Evolutionary conservation across 116 monocot genomes (phyloP).

Genomic region (Dioscorea cayenensis): DNA sequence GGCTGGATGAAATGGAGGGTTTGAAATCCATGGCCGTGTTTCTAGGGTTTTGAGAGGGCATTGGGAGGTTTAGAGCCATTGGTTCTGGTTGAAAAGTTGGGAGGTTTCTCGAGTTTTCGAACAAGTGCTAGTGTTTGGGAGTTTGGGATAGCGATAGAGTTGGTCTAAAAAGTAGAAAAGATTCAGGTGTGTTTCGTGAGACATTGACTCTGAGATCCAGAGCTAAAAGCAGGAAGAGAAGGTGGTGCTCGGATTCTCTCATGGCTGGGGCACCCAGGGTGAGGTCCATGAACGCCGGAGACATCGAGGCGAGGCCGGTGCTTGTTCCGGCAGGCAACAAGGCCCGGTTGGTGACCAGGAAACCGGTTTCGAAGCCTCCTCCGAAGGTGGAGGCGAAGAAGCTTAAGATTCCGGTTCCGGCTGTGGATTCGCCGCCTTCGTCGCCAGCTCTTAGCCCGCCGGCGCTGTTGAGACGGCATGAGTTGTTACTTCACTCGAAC

Average conservation of each 20-base stretch:
- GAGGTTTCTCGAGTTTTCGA: not conserved
- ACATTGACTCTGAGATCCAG: not conserved
- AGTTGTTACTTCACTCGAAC: conserved; percentile 51
- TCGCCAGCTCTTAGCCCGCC: conserved; percentile 26
- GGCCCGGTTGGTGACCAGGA: conserved; percentile 18
- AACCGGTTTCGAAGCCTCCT: conserved; percentile 22
- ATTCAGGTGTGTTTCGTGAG: conserved; percentile 4
- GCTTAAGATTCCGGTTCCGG: not conserved
- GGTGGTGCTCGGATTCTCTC: not conserved
- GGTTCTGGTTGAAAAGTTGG: not conserved
- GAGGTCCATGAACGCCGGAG: conserved; percentile 17
- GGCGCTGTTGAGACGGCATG: conserved; percentile 44
- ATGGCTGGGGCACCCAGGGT: conserved; percentile 32
- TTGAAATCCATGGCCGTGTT: not conserved
- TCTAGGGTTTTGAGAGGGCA: not conserved
- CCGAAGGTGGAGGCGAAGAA: conserved; percentile 12
- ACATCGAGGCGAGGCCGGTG: conserved; percentile 27
- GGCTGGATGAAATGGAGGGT: not conserved
- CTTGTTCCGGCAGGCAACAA: conserved; percentile 36
- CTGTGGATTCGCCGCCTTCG: conserved; percentile 11
- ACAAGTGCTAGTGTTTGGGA: not conserved
- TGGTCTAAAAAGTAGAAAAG: not conserved
- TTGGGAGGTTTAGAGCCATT: not conserved
- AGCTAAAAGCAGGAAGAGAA: too few species aligned
- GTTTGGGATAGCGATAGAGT: not conserved